Conservation (phyloP, 2,329 filamentous ascomycete species). For the Paraconiothyrium sp. region DNA sequence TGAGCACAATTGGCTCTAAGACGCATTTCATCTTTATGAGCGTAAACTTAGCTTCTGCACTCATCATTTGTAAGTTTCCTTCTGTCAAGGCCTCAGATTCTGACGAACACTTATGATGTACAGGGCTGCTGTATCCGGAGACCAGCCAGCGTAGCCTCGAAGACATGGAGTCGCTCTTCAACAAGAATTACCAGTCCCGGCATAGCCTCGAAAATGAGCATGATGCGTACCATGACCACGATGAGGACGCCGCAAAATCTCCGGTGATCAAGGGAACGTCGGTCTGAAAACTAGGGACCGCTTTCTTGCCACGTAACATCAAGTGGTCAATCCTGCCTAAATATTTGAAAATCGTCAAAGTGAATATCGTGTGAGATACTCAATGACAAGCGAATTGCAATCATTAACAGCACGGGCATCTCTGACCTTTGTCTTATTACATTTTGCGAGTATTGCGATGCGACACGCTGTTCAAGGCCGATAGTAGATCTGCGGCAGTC, state of each 20-base stretch:
- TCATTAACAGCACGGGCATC: too few species aligned
- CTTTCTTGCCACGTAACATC: neutral
- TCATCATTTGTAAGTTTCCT: constrained; percentile 30
- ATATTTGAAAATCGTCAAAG: neutral
- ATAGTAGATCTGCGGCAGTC: neutral
- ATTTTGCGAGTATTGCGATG: neutral
- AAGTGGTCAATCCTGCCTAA: neutral
- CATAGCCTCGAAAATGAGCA: constrained; percentile 43
- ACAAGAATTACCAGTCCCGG: constrained; percentile 25
- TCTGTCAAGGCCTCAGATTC: too few species aligned
- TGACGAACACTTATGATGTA: neutral
- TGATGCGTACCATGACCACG: constrained; percentile 19
- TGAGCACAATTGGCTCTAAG: constrained; percentile 59
- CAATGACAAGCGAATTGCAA: too few species aligned
- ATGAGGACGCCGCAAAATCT: constrained; percentile 19
- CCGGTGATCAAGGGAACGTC: constrained; percentile 6
- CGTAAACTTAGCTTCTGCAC: constrained; percentile 56
- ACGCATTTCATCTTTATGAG: constrained; percentile 69
- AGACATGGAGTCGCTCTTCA: constrained; percentile 74
- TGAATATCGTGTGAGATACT: neutral
- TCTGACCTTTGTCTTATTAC: neutral
- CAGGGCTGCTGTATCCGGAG: constrained; percentile 64
- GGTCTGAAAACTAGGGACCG: neutral
- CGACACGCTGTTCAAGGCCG: neutral
- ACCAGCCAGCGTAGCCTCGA: constrained; percentile 65